Conservation (phyloP, 2,329 filamentous ascomycete species). For the Chaetomium sp. region DNA sequence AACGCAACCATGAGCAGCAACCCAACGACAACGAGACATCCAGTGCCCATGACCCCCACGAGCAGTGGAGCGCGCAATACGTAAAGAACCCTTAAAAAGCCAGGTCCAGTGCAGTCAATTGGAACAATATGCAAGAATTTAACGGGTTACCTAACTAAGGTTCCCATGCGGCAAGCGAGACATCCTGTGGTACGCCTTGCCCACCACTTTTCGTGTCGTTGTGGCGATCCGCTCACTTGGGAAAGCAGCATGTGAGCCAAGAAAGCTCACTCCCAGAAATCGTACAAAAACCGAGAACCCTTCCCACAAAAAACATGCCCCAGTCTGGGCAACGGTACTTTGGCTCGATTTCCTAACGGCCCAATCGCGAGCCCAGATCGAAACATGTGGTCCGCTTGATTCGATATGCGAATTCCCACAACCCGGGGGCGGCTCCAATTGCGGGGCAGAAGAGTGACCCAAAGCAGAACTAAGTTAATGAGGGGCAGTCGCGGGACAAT, state of each 20-base stretch:
- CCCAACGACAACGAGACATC: too few species aligned
- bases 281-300: not conserved
- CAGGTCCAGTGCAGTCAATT: not conserved
- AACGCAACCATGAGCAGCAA: too few species aligned
- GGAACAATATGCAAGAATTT: not conserved
- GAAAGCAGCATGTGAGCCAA: too few species aligned
- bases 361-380: slow-evolving; percentile 19
- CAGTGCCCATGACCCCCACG: not conserved
- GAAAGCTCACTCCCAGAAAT: too few species aligned
- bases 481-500: slow-evolving; percentile 3
- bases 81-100: not conserved
- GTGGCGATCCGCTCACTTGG: not conserved
- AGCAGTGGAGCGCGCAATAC: not conserved
- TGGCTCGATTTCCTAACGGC: not conserved
- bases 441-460: slow-evolving; percentile 8
- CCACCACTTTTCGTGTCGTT: not conserved
- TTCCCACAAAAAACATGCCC: not conserved
- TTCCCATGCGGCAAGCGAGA: not conserved
- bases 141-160: slow-evolving; percentile 13
- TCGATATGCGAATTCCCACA: slow-evolving; percentile 15
- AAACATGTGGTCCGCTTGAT: slow-evolving; percentile 19
- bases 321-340: not conserved
- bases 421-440: not conserved
- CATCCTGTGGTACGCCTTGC: not conserved
- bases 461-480: not conserved